Conservation (phyloP, 345 rosid species). For the Mallotus nudiflorus region DNA sequence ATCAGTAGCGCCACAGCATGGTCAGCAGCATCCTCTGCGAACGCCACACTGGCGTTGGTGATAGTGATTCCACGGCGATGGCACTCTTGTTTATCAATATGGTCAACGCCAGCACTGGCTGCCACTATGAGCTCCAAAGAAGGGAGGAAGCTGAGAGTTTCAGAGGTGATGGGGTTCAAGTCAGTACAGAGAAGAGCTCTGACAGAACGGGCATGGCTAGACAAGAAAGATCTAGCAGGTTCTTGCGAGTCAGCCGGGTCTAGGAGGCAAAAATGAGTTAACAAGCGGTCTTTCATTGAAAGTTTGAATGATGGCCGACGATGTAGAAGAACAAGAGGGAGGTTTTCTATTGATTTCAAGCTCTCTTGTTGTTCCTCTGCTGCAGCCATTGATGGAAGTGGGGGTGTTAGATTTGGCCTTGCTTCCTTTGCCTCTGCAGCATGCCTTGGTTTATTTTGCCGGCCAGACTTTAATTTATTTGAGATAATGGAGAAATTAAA, state of each 20-base stretch:
- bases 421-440: not conserved
- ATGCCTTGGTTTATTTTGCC: no score
- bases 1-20: slow-evolving; percentile 16
- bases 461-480: no score
- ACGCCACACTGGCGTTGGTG: slow-evolving; percentile 17
- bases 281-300: not conserved
- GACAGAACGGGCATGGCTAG: not conserved
- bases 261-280: slow-evolving; percentile 13
- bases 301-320: not conserved
- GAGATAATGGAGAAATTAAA: no score
- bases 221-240: not conserved
- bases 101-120: slow-evolving; percentile 19
- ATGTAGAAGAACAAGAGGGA: slow-evolving; percentile 1
- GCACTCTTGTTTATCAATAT: slow-evolving; percentile 18
- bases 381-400: no score
- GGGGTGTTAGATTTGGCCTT: not conserved
- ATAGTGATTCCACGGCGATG: slow-evolving; percentile 15
- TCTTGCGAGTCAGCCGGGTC: slow-evolving; percentile 10
- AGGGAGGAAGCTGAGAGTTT: slow-evolving; percentile 18
- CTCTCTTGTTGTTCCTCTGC: no score
- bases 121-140: slow-evolving; percentile 18
- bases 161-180: not conserved
- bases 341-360: no score
- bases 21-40: slow-evolving; percentile 20
- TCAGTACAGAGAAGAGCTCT: slow-evolving; percentile 13